These are phyloP conservation scores for Schizonepeta tenuifolia DNA, from an alignment of 257 asterid genomes.

Conservation along the genomic window DNA sequence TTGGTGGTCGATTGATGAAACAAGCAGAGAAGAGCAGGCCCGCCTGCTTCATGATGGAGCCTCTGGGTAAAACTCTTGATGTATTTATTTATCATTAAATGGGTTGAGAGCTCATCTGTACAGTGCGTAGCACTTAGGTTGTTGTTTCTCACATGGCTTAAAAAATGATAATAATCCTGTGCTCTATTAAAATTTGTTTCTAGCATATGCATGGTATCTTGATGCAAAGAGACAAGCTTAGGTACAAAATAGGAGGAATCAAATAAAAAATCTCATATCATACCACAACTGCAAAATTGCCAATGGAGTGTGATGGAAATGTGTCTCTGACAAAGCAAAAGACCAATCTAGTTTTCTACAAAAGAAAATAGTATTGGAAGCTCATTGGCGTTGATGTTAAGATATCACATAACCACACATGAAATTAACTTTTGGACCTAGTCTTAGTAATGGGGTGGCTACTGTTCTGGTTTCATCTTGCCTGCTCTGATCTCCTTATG, in stretches of 20 bases:
- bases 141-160: not conserved
- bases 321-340: conserved; percentile 12
- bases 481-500: not conserved
- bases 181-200: conserved; percentile 14
- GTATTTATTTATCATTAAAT: not conserved
- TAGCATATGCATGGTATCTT: conserved; percentile 17
- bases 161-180: conserved; percentile 1
- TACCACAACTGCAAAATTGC: conserved; percentile 7
- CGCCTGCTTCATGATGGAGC: conserved; percentile 68
- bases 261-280: not conserved
- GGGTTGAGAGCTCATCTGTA: conserved; percentile 6
- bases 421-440: conserved; percentile 9
- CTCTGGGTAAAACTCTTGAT: conserved; percentile 65
- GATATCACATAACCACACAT: conserved; percentile 11
- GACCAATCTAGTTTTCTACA: conserved; percentile 7
- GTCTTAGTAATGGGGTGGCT: conserved; percentile 19
- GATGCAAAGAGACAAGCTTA: conserved; percentile 23
- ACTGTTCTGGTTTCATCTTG: conserved; percentile 17
- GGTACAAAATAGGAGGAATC: not conserved
- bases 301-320: conserved; percentile 16
- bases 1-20: conserved; percentile 99
- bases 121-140: not conserved
- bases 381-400: not conserved
- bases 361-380: conserved; percentile 16
- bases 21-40: conserved; percentile 94